A percentile compares a stretch with the other conserved stretches of the same genome.
Conservation (phyloP, 495 filamentous ascomycete species). For the Xylaria intraflava region DNA sequence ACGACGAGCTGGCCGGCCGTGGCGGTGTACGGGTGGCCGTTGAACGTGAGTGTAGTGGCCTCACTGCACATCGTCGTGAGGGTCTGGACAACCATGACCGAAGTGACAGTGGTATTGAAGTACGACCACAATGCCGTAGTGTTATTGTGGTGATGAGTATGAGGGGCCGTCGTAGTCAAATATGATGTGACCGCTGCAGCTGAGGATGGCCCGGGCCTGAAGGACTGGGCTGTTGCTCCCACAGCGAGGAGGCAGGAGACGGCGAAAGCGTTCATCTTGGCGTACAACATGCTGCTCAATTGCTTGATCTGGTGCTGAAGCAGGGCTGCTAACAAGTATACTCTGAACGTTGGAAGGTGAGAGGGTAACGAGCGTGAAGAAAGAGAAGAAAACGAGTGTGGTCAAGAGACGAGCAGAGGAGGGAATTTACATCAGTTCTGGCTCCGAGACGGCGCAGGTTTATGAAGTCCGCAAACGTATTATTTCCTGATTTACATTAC, state of each 20-base stretch:
- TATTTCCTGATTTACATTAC: conserved; percentile 5
- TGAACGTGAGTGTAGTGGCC: conserved; percentile 21
- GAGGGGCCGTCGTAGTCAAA: not conserved
- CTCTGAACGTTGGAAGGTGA: not conserved
- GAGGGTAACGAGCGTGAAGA: conserved; percentile 3
- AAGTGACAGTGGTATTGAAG: conserved; percentile 16
- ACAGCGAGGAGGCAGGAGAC: conserved; percentile 19
- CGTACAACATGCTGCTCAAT: conserved; percentile 11
- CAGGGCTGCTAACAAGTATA: not conserved
- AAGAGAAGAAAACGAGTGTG: not conserved
- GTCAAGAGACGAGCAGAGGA: not conserved
- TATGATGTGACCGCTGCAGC: not conserved
- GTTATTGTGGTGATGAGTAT: not conserved
- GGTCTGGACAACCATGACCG: conserved; percentile 18
- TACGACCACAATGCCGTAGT: conserved; percentile 3
- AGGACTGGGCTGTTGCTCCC: conserved; percentile 16
- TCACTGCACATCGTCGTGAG: conserved; percentile 25
- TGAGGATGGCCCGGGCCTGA: not conserved
- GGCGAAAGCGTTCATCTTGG: conserved; percentile 14
- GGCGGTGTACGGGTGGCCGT: conserved; percentile 21
- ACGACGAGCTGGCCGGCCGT: conserved; percentile 20
- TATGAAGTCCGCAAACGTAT: conserved; percentile 20
- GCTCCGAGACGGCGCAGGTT: conserved; percentile 7
- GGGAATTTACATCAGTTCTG: not conserved
- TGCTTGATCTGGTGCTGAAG: not conserved